Conservation (phyloP, 2,329 filamentous ascomycete species). For the Neonectria faginata region DNA sequence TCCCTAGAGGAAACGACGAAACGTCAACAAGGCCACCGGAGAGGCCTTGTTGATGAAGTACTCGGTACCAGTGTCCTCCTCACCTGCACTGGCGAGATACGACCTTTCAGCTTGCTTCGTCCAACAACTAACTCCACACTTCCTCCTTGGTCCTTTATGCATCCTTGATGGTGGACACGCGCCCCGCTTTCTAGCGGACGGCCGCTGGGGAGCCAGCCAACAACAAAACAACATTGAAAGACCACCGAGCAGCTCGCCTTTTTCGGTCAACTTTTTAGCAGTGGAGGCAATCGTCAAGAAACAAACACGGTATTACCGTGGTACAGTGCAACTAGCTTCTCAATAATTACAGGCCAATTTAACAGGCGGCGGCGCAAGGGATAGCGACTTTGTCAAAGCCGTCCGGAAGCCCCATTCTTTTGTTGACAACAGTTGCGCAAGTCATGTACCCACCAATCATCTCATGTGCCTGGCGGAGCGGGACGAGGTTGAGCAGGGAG, state of each 20-base stretch:
- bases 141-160: conserved; percentile 36
- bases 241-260: conserved; percentile 32
- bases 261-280: conserved; percentile 31
- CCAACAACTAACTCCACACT: conserved; percentile 41
- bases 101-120: conserved; percentile 42
- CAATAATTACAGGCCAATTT: background rate
- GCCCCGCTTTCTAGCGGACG: conserved; percentile 31
- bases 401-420: conserved; percentile 8
- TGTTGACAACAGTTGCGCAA: conserved; percentile 13
- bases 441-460: conserved; percentile 36
- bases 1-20: conserved; percentile 4
- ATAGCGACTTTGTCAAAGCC: conserved; percentile 5
- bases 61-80: conserved; percentile 19
- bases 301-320: conserved; percentile 32
- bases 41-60: conserved; percentile 12
- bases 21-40: conserved; percentile 17
- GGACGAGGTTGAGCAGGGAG: conserved; percentile 21
- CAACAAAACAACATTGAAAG: conserved; percentile 32
- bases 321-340: conserved; percentile 15
- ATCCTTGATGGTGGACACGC: conserved; percentile 27
- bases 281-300: conserved; percentile 24
- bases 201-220: conserved; percentile 30
- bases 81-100: conserved; percentile 10
- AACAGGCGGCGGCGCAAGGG: conserved; percentile 4
- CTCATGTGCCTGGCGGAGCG: conserved; percentile 15